These are phyloP conservation scores for Cenchrus purpureus DNA, from an alignment of 176 grass and related monocot genomes.

Conservation along the genomic window DNA sequence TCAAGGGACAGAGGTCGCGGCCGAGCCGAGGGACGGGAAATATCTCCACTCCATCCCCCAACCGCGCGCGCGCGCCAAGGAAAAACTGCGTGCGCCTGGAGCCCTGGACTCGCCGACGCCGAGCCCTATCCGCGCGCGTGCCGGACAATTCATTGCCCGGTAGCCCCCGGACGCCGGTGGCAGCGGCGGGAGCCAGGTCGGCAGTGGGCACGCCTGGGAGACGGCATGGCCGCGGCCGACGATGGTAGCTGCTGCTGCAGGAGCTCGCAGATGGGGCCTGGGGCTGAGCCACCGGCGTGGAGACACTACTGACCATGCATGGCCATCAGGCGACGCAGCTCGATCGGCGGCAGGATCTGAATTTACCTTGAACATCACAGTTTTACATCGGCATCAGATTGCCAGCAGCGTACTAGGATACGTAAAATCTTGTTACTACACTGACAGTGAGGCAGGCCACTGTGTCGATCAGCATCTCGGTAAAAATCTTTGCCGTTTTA, in stretches of 20 bases:
- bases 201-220: background rate
- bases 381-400: too few species aligned
- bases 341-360: too few species aligned
- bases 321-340: background rate
- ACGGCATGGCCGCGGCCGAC: background rate
- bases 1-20: background rate
- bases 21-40: background rate
- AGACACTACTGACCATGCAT: too few species aligned
- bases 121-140: background rate
- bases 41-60: background rate
- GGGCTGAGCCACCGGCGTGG: background rate
- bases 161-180: background rate
- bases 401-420: too few species aligned
- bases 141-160: constrained; percentile 4
- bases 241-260: background rate
- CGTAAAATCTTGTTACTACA: too few species aligned
- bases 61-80: background rate
- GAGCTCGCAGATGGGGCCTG: background rate
- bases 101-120: background rate
- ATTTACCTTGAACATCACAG: too few species aligned
- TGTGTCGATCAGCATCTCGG: too few species aligned
- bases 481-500: too few species aligned
- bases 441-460: too few species aligned
- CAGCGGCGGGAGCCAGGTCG: background rate
- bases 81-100: background rate